A percentile compares a stretch with the other conserved stretches of the same genome.
These are phyloP conservation scores for Myxozyma monticola DNA, from an alignment of 805 yeast species.

Conservation along the genomic window DNA sequence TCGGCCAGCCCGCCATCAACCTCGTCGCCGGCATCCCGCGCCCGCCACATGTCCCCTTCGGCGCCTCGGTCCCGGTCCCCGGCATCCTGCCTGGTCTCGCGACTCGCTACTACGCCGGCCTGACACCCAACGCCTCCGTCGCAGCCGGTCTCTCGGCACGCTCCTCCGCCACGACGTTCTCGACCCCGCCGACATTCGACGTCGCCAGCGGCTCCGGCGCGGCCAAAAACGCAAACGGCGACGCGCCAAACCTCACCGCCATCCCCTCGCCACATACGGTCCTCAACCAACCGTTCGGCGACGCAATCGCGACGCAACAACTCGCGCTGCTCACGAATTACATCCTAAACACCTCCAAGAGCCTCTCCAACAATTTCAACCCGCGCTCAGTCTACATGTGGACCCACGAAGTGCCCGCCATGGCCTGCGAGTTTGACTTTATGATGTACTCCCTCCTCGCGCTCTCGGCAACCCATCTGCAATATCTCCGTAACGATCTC, in stretches of 20 bases:
- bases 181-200: conserved; percentile 25
- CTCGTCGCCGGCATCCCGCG: conserved; percentile 4
- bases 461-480: conserved; percentile 28
- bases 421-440: conserved; percentile 28
- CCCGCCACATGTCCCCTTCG: conserved; percentile 9
- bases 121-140: conserved; percentile 13
- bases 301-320: conserved; percentile 26
- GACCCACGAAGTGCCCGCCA: conserved; percentile 29
- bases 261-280: conserved; percentile 25
- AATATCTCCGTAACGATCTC: conserved; percentile 22
- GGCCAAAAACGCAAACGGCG: conserved; percentile 18
- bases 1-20: neutral
- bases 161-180: conserved; percentile 27
- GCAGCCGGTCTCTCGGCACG: conserved; percentile 28
- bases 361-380: conserved; percentile 24
- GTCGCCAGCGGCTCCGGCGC: conserved; percentile 12
- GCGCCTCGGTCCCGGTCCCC: conserved; percentile 28
- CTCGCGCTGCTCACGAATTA: conserved; percentile 25
- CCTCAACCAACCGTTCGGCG: conserved; percentile 14
- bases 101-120: conserved; percentile 18
- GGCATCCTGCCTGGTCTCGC: conserved; percentile 30
- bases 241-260: conserved; percentile 24
- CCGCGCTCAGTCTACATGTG: conserved; percentile 30
- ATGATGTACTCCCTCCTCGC: conserved; percentile 31
- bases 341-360: conserved; percentile 24